phyloP scores from a whole-genome alignment of 805 yeast genomes.

The Candida succiphila region DNA sequence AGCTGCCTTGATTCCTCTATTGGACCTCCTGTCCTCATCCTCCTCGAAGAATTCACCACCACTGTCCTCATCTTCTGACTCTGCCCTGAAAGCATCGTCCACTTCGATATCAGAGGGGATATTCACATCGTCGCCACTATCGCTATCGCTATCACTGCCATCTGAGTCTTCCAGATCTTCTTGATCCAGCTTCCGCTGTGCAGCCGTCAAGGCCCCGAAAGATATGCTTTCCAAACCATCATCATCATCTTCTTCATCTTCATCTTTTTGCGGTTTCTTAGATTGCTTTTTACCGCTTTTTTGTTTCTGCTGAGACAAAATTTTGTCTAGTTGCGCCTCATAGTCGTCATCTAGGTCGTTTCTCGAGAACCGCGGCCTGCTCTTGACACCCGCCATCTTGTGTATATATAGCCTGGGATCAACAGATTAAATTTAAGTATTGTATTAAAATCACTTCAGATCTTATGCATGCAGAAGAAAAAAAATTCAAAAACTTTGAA shows the following conservation, averaged over 20 bases:
- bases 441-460: too few relatives aligned
- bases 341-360: conserved; percentile 3
- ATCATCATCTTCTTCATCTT: conserved; percentile 14
- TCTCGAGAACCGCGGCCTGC: conserved; percentile 13
- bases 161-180: conserved; percentile 12
- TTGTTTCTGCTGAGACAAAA: conserved; percentile 1
- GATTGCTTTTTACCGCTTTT: background rate
- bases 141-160: too few relatives aligned
- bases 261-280: background rate
- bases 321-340: conserved; percentile 3
- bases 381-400: too few relatives aligned
- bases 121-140: too few relatives aligned
- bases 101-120: too few relatives aligned
- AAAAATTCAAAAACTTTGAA: too few relatives aligned
- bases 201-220: conserved; percentile 53
- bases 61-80: conserved; percentile 10
- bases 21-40: conserved; percentile 13
- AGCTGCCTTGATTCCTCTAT: conserved; percentile 5
- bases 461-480: too few relatives aligned
- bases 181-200: conserved; percentile 37
- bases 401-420: too few relatives aligned
- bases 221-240: conserved; percentile 47
- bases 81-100: conserved; percentile 1
- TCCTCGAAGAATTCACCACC: conserved; percentile 31
- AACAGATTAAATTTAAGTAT: too few relatives aligned